Evolutionary conservation across 2,329 filamentous ascomycete genomes (phyloP), one percentile per base, ranked within the genome.

Genomic region (Aciculosporium take): DNA sequence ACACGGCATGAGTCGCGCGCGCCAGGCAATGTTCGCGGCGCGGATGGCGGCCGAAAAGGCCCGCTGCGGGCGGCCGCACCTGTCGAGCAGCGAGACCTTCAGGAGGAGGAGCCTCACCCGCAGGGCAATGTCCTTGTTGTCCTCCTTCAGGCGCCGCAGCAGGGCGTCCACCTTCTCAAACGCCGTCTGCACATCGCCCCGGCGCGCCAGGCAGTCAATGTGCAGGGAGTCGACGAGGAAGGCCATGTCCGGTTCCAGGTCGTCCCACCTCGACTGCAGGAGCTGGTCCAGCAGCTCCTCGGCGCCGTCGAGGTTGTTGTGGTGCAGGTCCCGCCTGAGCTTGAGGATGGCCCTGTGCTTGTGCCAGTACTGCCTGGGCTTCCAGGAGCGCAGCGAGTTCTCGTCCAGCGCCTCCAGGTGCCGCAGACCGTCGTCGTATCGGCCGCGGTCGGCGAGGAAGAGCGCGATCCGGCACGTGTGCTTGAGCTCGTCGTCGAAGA

Each of bases 401-500:
- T 69, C 63, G 39, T 80, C 71, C 15, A 86, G 37, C 50, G 38
- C 46, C 21, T 65, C 63, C 21, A 67, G 42, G 8, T 46, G 55
- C 13, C 51, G 46, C 4, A 66, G 74, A 0, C 82, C 85, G 38
- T 82, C 72, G 18, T 79, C 72, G 53, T 87, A 93, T 25, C 68
- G 71, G 1, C 89, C 88, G 36, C 66, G 70, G 43, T 79, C 73
- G 7, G 75, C 71, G 5, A 81, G 65, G 2, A 56, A 46, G 3
- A 63, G 74, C 2, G 85, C 81, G 42, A 79, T 71, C 4, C 82
- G 76, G 50, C 84, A 85, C 1, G 71, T 78, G 27, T 84, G 74
- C 50, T 81, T 84, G 25, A 95, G 68, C 38, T 78, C 72, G 50
- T 96, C 89, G 47, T 94, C 86, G 33, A 88, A 74, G 3, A 68